Evolutionary conservation across 2,329 filamentous ascomycete genomes (phyloP).

Genomic region (Intubia oerlemansii): DNA sequence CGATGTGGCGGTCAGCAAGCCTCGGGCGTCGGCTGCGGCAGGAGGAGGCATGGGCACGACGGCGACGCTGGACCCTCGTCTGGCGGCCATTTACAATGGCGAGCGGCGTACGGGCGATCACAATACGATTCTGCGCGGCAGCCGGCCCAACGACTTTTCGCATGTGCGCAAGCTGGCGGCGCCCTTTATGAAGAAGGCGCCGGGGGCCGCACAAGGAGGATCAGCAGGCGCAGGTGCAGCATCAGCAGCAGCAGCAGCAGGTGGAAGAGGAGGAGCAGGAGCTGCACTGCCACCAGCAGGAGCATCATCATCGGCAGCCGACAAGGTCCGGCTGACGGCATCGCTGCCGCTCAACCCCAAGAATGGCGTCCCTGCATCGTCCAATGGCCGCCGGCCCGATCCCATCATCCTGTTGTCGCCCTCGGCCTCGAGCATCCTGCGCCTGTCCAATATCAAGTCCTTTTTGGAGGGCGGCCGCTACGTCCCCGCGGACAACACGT

Average conservation of each 20-base stretch:
- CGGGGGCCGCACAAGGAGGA: no score
- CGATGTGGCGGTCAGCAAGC: conserved; percentile 3
- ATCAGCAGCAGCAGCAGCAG: conserved; percentile 16
- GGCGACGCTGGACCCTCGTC: conserved; percentile 47
- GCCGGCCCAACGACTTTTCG: conserved; percentile 93
- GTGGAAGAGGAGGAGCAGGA: no score
- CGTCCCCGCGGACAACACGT: conserved; percentile 50
- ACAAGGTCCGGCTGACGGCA: conserved; percentile 20
- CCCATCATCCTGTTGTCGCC: conserved; percentile 95
- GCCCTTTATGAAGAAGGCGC: conserved; percentile 45
- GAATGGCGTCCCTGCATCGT: conserved; percentile 17
- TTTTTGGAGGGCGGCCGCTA: conserved; percentile 80
- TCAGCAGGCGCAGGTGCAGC: conserved; percentile 13
- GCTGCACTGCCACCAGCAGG: conserved; percentile 10
- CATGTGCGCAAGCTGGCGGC: conserved; percentile 73
- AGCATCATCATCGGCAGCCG: conserved; percentile 11
- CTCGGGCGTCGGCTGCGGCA: conserved; percentile 17
- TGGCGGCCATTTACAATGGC: conserved; percentile 76
- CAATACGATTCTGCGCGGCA: conserved; percentile 68
- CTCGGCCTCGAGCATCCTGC: conserved; percentile 81
- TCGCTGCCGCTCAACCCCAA: conserved; percentile 30
- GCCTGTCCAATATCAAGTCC: conserved; percentile 86
- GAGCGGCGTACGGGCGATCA: conserved; percentile 85
- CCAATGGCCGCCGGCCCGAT: conserved; percentile 30
- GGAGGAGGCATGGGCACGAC: conserved; percentile 42